These are phyloP conservation scores for Moringa oleifera DNA, from an alignment of 345 rosid genomes.

Conservation along the genomic window DNA sequence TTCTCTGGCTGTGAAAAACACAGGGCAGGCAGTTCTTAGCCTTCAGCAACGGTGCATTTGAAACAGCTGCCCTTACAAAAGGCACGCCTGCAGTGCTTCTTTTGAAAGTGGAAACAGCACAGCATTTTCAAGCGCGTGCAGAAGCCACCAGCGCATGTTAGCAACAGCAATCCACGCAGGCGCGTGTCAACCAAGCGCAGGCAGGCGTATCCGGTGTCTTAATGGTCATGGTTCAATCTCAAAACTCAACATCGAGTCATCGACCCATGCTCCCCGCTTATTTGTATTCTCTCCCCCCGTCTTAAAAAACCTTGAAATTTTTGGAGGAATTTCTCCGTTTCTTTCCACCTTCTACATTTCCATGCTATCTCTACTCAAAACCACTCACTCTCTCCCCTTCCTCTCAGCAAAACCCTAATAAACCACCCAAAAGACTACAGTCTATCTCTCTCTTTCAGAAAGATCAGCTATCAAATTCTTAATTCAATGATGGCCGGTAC, in stretches of 20 bases:
- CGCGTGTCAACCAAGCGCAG: too few species aligned
- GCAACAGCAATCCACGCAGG: too few species aligned
- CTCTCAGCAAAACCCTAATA: not conserved
- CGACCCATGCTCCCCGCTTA: not conserved
- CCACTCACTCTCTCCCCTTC: not conserved
- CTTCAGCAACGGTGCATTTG: too few species aligned
- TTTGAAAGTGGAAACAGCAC: not conserved
- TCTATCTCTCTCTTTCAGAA: too few species aligned
- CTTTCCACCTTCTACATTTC: not conserved
- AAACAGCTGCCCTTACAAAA: too few species aligned
- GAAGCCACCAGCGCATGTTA: too few species aligned
- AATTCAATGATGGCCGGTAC: conserved; percentile 25
- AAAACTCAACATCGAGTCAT: not conserved
- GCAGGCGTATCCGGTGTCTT: too few species aligned
- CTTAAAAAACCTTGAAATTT: not conserved
- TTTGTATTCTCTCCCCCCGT: not conserved
- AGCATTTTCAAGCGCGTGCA: not conserved
- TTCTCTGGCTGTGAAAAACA: too few species aligned
- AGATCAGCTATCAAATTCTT: conserved; percentile 11
- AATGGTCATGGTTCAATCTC: not conserved
- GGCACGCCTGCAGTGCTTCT: too few species aligned
- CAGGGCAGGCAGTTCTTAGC: too few species aligned
- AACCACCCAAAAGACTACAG: not conserved
- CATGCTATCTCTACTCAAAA: not conserved
- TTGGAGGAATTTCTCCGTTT: not conserved